These are phyloP conservation scores for Trichoderma polysporum DNA, from an alignment of 2,329 filamentous ascomycete genomes.

Conservation along the genomic window DNA sequence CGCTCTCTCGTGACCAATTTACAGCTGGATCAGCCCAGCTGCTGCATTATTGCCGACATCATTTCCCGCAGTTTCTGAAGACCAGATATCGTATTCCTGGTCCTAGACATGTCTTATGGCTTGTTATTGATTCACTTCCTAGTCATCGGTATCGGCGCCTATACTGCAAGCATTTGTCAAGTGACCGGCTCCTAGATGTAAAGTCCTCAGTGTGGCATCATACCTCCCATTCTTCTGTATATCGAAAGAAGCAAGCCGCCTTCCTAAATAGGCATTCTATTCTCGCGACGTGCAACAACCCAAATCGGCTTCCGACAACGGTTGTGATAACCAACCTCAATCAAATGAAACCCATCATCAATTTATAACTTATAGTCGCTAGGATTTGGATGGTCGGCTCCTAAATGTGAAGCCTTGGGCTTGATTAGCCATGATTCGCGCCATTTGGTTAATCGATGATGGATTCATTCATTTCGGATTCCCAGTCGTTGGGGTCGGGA, in stretches of 20 bases:
- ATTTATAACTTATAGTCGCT: background rate
- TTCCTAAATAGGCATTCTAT: background rate
- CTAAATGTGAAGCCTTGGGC: background rate
- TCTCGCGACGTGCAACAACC: background rate
- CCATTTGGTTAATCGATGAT: background rate
- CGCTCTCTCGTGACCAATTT: background rate
- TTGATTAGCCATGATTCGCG: background rate
- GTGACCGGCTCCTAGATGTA: slow-evolving; percentile 2
- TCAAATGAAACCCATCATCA: background rate
- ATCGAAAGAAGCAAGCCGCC: slow-evolving; percentile 15
- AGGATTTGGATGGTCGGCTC: background rate
- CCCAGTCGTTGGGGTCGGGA: background rate
- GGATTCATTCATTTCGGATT: background rate
- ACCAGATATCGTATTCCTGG: background rate
- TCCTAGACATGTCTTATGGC: slow-evolving; percentile 27
- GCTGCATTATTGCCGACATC: no score
- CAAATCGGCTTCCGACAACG: background rate
- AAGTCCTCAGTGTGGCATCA: slow-evolving; percentile 15
- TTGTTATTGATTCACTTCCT: background rate
- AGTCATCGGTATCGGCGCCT: slow-evolving; percentile 24
- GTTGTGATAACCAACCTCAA: background rate
- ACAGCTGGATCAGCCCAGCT: background rate
- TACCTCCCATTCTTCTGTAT: slow-evolving; percentile 27
- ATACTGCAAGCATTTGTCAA: background rate
- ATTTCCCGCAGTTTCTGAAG: background rate